These are phyloP conservation scores for Primulina huaijiensis DNA, from an alignment of 257 asterid genomes.

Conservation along the genomic window DNA sequence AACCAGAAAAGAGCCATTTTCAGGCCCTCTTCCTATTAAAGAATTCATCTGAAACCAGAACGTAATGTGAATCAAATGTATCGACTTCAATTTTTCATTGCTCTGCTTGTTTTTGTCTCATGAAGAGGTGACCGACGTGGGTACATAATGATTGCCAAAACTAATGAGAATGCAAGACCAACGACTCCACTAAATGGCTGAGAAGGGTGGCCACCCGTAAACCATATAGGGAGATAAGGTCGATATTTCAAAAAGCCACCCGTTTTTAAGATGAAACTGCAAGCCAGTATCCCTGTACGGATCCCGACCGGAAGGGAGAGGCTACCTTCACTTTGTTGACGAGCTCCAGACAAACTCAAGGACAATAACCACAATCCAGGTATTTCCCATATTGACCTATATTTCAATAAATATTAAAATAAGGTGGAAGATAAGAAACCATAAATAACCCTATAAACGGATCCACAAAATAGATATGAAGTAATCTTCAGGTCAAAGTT, in stretches of 20 bases:
- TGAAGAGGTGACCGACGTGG: constrained; percentile 37
- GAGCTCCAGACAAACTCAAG: constrained; percentile 72
- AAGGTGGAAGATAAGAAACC: background rate
- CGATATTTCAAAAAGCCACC: constrained; percentile 57
- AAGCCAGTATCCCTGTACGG: constrained; percentile 75
- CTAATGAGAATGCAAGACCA: constrained; percentile 57
- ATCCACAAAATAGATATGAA: background rate
- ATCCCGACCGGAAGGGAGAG: constrained; percentile 80
- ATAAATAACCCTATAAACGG: constrained; percentile 3
- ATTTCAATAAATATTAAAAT: constrained; percentile 20
- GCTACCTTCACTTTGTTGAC: constrained; percentile 68
- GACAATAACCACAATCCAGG: constrained; percentile 89
- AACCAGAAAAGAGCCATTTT: background rate
- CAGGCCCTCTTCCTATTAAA: constrained; percentile 19
- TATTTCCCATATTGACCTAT: constrained; percentile 74
- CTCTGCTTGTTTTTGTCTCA: constrained; percentile 31
- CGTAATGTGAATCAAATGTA: constrained; percentile 11
- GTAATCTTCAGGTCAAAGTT: constrained; percentile 4
- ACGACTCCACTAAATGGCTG: constrained; percentile 86
- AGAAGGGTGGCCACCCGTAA: constrained; percentile 60
- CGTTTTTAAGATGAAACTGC: constrained; percentile 50
- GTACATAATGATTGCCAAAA: constrained; percentile 54
- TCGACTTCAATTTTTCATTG: constrained; percentile 32
- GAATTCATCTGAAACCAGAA: background rate
- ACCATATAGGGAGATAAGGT: constrained; percentile 59